phyloP scores from a whole-genome alignment of 345 rosid species.

The Syzygium grande region DNA sequence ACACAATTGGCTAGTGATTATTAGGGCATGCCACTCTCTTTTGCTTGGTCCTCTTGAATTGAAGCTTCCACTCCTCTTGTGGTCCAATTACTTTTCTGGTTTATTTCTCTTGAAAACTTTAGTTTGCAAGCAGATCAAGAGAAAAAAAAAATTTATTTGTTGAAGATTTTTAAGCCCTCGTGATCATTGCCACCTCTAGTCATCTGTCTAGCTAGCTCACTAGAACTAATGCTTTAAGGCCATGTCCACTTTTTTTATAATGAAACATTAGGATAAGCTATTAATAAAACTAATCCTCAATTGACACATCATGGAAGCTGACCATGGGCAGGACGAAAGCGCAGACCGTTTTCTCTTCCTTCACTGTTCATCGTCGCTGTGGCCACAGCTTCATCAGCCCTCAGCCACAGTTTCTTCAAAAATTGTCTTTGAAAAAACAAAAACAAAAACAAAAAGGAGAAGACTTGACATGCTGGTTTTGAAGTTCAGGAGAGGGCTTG shows the following conservation, averaged over 20 bases:
- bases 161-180: background rate
- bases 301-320: background rate
- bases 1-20: background rate
- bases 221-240: background rate
- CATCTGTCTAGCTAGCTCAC: background rate
- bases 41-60: background rate
- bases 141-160: background rate
- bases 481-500: too few species aligned
- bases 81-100: background rate
- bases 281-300: background rate
- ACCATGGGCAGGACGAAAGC: background rate
- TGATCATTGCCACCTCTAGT: background rate
- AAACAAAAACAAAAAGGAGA: too few species aligned
- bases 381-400: too few species aligned
- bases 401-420: too few species aligned
- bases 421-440: too few species aligned
- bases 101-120: background rate
- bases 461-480: too few species aligned
- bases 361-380: too few species aligned
- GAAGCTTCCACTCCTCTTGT: background rate
- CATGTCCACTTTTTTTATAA: background rate
- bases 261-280: background rate
- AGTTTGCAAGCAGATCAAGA: background rate
- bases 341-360: too few species aligned
- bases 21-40: background rate